Evolutionary conservation across 1,284 basidiomycete species (phyloP).

Genomic region (Leccinum solheimii): DNA sequence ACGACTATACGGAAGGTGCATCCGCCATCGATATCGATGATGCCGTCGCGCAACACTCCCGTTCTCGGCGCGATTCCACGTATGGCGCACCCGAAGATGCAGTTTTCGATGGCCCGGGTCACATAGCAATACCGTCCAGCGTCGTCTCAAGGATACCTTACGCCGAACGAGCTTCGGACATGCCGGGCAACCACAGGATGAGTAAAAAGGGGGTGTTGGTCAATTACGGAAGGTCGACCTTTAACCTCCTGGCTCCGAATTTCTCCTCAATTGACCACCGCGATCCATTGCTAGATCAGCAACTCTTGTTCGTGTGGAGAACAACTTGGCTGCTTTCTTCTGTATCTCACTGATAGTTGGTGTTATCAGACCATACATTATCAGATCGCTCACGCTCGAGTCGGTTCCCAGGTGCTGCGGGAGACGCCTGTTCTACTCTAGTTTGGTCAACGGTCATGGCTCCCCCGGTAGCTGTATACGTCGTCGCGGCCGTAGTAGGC

Average conservation of each 20-base stretch:
- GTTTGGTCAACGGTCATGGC: conserved; percentile 20
- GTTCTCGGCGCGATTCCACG: conserved; percentile 62
- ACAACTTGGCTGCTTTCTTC: neutral
- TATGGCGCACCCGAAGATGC: conserved; percentile 52
- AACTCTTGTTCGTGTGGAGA: neutral
- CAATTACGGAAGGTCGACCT: conserved; percentile 16
- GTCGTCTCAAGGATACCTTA: conserved; percentile 75
- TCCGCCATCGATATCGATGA: conserved; percentile 69
- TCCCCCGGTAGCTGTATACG: conserved; percentile 39
- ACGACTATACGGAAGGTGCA: conserved; percentile 84
- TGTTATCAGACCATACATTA: neutral
- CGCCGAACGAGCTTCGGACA: conserved; percentile 36
- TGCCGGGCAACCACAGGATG: too few species aligned
- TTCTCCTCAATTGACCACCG: conserved; percentile 6
- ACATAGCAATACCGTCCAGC: conserved; percentile 70
- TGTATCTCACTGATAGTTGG: conserved; percentile 1
- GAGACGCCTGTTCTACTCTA: conserved; percentile 10
- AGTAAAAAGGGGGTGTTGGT: conserved; percentile 21
- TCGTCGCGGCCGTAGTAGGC: conserved; percentile 41
- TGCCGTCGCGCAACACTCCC: conserved; percentile 51
- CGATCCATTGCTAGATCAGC: conserved; percentile 4
- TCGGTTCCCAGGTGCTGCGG: conserved; percentile 17
- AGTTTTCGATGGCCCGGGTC: conserved; percentile 77
- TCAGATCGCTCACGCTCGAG: neutral
- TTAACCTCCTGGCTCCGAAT: conserved; percentile 10